Evolutionary conservation across 1,284 basidiomycete genomes (phyloP).

Genomic region (Vanrija pseudolonga): DNA sequence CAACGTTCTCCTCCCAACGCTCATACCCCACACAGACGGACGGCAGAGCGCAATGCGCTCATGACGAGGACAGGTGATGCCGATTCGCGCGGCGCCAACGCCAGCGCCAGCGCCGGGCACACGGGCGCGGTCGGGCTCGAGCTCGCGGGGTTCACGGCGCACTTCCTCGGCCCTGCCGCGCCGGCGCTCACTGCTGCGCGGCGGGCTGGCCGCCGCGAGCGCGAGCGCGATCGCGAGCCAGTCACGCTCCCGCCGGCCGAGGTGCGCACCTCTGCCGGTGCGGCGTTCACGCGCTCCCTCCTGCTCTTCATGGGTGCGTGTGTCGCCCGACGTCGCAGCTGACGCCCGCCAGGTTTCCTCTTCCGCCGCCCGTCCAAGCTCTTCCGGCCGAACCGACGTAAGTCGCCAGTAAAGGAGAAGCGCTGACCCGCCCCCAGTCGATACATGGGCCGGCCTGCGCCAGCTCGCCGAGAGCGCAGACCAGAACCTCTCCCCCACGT

Average conservation of each 20-base stretch:
- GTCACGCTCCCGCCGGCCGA: slow-evolving; percentile 12
- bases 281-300: slow-evolving; percentile 42
- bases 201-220: background rate
- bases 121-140: background rate
- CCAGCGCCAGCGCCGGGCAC: background rate
- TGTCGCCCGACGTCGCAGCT: background rate
- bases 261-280: slow-evolving; percentile 35
- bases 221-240: background rate
- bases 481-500: slow-evolving; percentile 42
- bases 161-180: background rate
- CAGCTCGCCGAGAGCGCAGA: slow-evolving; percentile 45
- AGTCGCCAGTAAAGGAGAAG: background rate
- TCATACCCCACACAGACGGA: too few species aligned
- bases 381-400: slow-evolving; percentile 45
- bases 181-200: background rate
- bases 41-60: background rate
- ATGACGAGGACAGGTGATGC: too few species aligned
- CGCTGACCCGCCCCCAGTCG: slow-evolving; percentile 34
- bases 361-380: slow-evolving; percentile 47
- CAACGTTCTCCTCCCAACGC: too few species aligned
- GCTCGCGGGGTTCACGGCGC: background rate
- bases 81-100: too few species aligned
- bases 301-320: slow-evolving; percentile 42
- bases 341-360: slow-evolving; percentile 34
- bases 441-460: slow-evolving; percentile 45